Percentiles rank a stretch among this genome's conserved stretches.
phyloP scores from a whole-genome alignment of 345 rosid genomes.

The Boechera retrofracta region DNA sequence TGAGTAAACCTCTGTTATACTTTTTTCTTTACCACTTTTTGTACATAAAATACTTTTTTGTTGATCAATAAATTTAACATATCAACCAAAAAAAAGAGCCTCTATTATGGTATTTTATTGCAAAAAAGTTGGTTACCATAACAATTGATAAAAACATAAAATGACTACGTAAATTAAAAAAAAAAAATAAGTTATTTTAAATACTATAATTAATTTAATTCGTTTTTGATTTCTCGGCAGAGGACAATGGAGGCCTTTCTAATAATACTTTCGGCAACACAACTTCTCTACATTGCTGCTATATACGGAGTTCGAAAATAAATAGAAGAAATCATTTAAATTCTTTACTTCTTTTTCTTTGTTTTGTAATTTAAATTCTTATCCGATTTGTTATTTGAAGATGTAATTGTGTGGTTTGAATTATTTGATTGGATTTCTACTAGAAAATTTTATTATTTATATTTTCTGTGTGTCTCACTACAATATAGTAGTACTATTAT shows the following conservation, averaged over 20 bases:
- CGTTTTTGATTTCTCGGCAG: constrained; percentile 46
- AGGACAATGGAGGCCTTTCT: constrained; percentile 97
- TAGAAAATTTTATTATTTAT: not conserved
- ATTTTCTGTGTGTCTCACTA: not conserved
- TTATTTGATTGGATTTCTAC: constrained; percentile 19
- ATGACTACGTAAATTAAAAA: not conserved
- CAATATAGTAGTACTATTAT: not conserved
- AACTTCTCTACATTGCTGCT: constrained; percentile 79
- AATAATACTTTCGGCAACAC: constrained; percentile 82
- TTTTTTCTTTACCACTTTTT: too few species aligned
- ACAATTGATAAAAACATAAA: not conserved
- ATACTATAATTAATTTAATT: not conserved
- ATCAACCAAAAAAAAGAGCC: too few species aligned
- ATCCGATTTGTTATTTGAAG: constrained; percentile 4
- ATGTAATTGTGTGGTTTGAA: constrained; percentile 40
- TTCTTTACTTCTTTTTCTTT: not conserved
- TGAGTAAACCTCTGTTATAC: constrained; percentile 39
- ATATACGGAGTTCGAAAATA: constrained; percentile 56
- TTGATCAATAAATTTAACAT: too few species aligned
- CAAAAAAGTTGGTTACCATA: not conserved
- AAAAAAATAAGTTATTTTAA: not conserved
- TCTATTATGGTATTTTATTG: not conserved
- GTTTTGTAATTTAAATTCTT: constrained; percentile 11
- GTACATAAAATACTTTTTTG: too few species aligned
- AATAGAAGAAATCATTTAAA: constrained; percentile 4